phyloP scores from a whole-genome alignment of 2,329 filamentous ascomycete genomes.

The Pestalotiopsis sp. region DNA sequence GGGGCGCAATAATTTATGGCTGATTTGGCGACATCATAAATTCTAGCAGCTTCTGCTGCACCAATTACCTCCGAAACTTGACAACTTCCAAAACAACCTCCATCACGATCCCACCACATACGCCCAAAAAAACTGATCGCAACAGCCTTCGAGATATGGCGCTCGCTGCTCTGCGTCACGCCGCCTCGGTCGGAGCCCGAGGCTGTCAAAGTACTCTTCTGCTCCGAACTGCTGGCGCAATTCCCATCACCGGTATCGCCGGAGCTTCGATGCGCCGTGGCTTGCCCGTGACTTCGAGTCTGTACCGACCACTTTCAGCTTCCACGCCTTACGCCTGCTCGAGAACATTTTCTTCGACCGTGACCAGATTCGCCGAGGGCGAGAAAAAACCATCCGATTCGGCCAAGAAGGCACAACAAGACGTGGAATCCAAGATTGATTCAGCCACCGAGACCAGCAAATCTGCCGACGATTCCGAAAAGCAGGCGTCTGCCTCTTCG shows the following conservation, averaged over 20 bases:
- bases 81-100: slow-evolving; percentile 14
- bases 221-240: not conserved
- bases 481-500: slow-evolving; percentile 23
- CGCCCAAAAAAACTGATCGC: not conserved
- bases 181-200: not conserved
- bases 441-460: slow-evolving; percentile 23
- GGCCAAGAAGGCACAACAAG: not conserved
- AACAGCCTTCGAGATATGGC: slow-evolving; percentile 19
- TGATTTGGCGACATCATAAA: slow-evolving; percentile 22
- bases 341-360: not conserved
- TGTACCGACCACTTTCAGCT: not conserved
- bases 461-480: slow-evolving; percentile 24
- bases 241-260: not conserved
- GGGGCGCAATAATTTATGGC: slow-evolving; percentile 24
- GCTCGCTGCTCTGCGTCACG: slow-evolving; percentile 18
- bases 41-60: slow-evolving; percentile 27
- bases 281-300: not conserved
- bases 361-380: not conserved
- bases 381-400: not conserved
- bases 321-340: not conserved
- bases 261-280: slow-evolving; percentile 1
- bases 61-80: slow-evolving; percentile 7
- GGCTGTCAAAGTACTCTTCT: not conserved
- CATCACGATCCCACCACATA: slow-evolving; percentile 7
- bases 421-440: slow-evolving; percentile 24